phyloP scores from a whole-genome alignment of 2,329 filamentous ascomycete genomes.

The Pseudophaeomoniella oleicola region DNA sequence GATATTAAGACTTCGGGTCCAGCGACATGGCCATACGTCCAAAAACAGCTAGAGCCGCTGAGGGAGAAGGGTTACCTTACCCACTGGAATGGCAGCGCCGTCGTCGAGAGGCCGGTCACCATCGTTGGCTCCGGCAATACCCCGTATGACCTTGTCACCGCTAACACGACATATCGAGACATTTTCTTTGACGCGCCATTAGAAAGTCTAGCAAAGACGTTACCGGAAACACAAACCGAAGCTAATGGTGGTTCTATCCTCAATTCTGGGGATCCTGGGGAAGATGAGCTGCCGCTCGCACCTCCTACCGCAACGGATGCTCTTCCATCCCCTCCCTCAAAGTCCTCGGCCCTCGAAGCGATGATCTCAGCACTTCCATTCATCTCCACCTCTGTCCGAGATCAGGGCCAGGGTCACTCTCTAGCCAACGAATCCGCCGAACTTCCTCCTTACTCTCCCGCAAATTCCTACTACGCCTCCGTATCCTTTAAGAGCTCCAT shows the following conservation, averaged over 20 bases:
- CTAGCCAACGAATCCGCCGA: constrained; percentile 21
- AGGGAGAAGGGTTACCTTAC: constrained; percentile 35
- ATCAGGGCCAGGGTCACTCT: constrained; percentile 30
- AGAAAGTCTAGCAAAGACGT: constrained; percentile 19
- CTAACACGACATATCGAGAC: constrained; percentile 34
- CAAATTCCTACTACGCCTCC: constrained; percentile 44
- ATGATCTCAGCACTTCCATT: background rate
- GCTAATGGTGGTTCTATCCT: background rate
- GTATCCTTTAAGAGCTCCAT: constrained; percentile 34
- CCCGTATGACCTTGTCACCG: constrained; percentile 31
- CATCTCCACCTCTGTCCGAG: background rate
- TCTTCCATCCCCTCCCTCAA: background rate
- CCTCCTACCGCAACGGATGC: too few species aligned
- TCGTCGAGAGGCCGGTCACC: constrained; percentile 32
- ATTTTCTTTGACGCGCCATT: constrained; percentile 43
- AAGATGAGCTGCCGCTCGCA: too few species aligned
- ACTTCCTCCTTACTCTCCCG: constrained; percentile 28
- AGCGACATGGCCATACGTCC: constrained; percentile 21
- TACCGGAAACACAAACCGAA: too few species aligned
- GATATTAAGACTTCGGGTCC: constrained; percentile 33
- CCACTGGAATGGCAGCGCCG: constrained; percentile 30
- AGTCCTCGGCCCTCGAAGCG: background rate
- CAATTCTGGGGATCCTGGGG: too few species aligned
- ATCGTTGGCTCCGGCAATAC: constrained; percentile 40
- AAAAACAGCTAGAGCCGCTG: constrained; percentile 29